Conservation (phyloP, 2,329 filamentous ascomycete species). For the Hirsutella minnesotensis region DNA sequence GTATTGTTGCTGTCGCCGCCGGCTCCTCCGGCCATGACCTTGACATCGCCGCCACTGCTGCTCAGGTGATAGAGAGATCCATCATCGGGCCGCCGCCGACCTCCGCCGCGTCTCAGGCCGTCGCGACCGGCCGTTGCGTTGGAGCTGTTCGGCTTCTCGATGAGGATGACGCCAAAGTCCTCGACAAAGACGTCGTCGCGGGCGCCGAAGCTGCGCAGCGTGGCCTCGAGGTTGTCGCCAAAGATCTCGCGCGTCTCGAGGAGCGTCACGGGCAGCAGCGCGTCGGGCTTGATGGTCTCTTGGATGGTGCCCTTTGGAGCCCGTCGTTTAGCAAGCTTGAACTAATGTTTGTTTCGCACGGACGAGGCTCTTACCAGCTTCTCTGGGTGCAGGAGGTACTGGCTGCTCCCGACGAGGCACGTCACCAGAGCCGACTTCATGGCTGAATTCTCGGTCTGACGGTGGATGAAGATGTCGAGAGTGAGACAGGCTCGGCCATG, state of each 20-base stretch:
- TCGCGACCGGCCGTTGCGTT: constrained; percentile 8
- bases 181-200: constrained; percentile 27
- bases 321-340: not conserved
- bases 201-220: constrained; percentile 18
- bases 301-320: constrained; percentile 24
- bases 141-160: constrained; percentile 21
- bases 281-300: constrained; percentile 27
- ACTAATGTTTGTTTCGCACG: no score
- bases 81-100: not conserved
- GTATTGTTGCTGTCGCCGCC: not conserved
- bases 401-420: constrained; percentile 22
- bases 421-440: constrained; percentile 18
- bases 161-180: constrained; percentile 24
- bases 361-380: constrained; percentile 23
- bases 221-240: constrained; percentile 18
- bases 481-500: no score
- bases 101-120: not conserved
- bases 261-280: constrained; percentile 27
- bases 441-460: not conserved
- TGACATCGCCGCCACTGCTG: constrained; percentile 6
- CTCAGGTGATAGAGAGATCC: not conserved
- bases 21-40: not conserved
- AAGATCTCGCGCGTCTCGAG: constrained; percentile 25
- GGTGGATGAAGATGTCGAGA: no score
- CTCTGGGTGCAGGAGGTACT: constrained; percentile 27